Base-by-base conservation (phyloP, 2,329 filamentous ascomycete species). In the Colletotrichum sp. region DNA sequence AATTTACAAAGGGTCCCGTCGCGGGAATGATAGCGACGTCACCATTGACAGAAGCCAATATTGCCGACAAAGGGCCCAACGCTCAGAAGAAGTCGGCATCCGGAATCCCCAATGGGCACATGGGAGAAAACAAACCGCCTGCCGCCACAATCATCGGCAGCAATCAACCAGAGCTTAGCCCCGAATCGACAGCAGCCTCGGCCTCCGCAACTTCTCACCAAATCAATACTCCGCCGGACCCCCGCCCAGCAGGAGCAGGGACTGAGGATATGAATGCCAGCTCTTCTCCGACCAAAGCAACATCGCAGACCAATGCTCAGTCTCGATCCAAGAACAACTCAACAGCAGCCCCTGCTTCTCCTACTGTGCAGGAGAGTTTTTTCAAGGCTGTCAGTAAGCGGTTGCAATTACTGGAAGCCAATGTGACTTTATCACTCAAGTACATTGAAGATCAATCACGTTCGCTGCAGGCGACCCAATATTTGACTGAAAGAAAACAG, bases 381-480 rank as follows among this genome's bases (percentile, higher is more conserved):
- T 99, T 98, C 90, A 98, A 98, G 83, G 95, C 96, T 6, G 94
- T 98, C 11, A 95, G 96, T 78, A 98, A 98, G 84, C 94, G 97
- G 2, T 90, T 99, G 6, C 95, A 96, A 78, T 93, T 96, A 80
- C 92, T 98, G 9, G 97, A 99, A 84, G 92, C 95, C 19, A 99
- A 98, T 83, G 95, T 96, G 13, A 98, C 96, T 0, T 89, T 98
- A 13, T 98, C 96, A 0, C 88, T 98, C 11, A 95, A 98, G 81
- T 99, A 99, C 82, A 98, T 99, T 75, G 96, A 98, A 85, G 96
- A 98, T 75, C 97, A 98, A 83, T 98, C 96, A 6, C 94, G 93
- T 65, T 95, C 98, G 77, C 88, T 98, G 52, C 94, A 96, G 63
- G 95, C 98, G 78, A 95, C 95, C 0, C 95, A 98, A 77, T 91